Evolutionary conservation across 345 rosid genomes (phyloP), one percentile per base, ranked within the genome.

Genomic region (Eucalyptus regnans): DNA sequence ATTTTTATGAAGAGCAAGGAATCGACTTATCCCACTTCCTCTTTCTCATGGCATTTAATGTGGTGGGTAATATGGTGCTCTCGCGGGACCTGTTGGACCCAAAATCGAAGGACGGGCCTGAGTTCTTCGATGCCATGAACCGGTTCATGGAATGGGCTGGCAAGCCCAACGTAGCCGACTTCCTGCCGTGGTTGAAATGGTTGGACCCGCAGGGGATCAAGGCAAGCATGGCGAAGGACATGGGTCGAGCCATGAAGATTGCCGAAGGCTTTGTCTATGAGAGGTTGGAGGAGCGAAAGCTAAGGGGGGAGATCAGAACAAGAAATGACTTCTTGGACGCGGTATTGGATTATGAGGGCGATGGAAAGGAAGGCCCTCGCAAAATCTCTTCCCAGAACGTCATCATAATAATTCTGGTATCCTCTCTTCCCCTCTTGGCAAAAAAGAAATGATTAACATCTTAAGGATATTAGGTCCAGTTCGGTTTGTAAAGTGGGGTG

Each of bases 141-240:
- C 11, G 22, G 33, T 2, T 66, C 79, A 7, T 15, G 11, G 79
- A 66, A 9, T 66, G 79, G 79, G 22, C 79, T 1, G 11, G 43
- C 79, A 66, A 66, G 41, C 79, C 79, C 6, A 66, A 66, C 22
- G 11, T 31, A 2, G 41, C 79, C 11, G 22, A 31, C 43, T 66
- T 66, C 8, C 10, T 89, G 0, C 92, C 90, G 12, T 87, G 86
- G 29, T 62, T 90, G 56, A 87, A 43, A 71, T 46, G 52, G 54
- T 66, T 86, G 33, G 92, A 92, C 86, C 92, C 87, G 43, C 92
- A 89, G n/a, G 89, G 91, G 37, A n/a, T 92, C 46, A 90, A 52
- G 87, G 90, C 71, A 86, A 62, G 84, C 68, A 89, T 87, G 92
- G 90, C 48, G 50, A 29, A 29, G 50, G 89, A 90, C 56, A 15